phyloP scores from a whole-genome alignment of 228 moss, liverwort and hornwort species.

The Sphagnum fallax region DNA sequence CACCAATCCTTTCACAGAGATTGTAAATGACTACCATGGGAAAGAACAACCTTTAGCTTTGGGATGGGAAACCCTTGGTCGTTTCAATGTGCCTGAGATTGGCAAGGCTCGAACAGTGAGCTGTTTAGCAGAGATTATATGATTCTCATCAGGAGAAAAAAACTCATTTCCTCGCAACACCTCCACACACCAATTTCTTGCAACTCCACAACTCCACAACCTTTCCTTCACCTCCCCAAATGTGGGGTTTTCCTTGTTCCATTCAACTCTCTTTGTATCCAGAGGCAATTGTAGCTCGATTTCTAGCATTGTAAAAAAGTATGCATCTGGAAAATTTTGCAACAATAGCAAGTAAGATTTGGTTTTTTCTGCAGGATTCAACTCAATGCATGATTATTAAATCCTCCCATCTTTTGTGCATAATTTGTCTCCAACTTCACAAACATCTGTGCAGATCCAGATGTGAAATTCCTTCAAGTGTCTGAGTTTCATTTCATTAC shows the following conservation, averaged over 20 bases:
- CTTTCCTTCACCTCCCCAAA: slow-evolving; percentile 33
- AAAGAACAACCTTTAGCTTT: slow-evolving; percentile 8
- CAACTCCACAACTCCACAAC: slow-evolving; percentile 25
- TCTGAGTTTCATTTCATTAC: no score
- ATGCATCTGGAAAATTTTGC: no score
- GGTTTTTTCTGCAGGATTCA: no score
- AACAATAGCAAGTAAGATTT: no score
- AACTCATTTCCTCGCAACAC: slow-evolving; percentile 22
- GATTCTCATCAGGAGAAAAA: slow-evolving; percentile 31
- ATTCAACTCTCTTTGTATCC: slow-evolving; percentile 34
- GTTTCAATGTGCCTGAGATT: slow-evolving; percentile 16
- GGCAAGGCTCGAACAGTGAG: slow-evolving; percentile 28
- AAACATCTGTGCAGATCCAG: no score
- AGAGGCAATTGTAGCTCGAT: slow-evolving; percentile 22
- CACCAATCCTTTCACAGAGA: slow-evolving; percentile 13
- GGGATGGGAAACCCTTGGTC: slow-evolving; percentile 26
- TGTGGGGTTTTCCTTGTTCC: slow-evolving; percentile 34
- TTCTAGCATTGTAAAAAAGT: slow-evolving; percentile 22
- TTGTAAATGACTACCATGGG: slow-evolving; percentile 10
- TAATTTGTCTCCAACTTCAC: no score
- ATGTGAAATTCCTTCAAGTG: no score
- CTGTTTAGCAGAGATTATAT: slow-evolving; percentile 25
- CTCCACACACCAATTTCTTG: slow-evolving; percentile 26
- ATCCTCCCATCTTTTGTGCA: no score
- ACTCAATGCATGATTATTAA: no score